Evolutionary conservation across 164 flowering plant genomes (phyloP), one percentile per base, ranked within the genome.

Genomic region (Magnolia officinalis): DNA sequence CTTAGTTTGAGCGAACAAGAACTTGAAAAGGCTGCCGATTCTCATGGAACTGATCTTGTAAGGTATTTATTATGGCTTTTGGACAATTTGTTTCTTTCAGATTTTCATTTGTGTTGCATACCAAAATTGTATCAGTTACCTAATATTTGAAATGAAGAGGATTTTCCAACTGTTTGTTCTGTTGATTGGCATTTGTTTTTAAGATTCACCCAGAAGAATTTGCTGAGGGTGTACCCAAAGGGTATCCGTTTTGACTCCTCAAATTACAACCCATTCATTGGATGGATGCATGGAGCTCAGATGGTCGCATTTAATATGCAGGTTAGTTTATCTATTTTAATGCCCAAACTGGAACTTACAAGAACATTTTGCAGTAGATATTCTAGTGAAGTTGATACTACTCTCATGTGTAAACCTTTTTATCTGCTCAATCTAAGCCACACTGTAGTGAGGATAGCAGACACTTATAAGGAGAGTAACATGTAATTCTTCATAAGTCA

Each of bases 301-400:
- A 66, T 75, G 61, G 77, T 75, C 67, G 77, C 77, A 64, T 51
- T 75, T 24, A 75, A 75, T 75, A 75, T 75, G 77, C 77, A 75
- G 77, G 77, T 51, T 29, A 26, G 24, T 20, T 73, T 70, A 19
- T 70, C 6, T n/a, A 31, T 68, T 68, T 11, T 18, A 24, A 14
- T 14, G 37, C 24, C 68, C 13, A 24, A 7, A 65, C 23, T 10
- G 10, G 29, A 65, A 10, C 68, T 65, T 65, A 20, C 9, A 3
- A 37, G 45, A 37, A 37, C 45, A 37, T 37, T 37, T 37, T 37
- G 6, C 45, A 37, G 45, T 37, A 4, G 45, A 37, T 2, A 37
- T 37, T 37, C 45, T 37, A 37, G 45, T 37, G 45, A 37, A 37
- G 45, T 37, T 37, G 45, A 37, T 37, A 37, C 4, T 37, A 0